Evolutionary conservation across 2,329 filamentous ascomycete genomes (phyloP), one percentile per base, ranked within the genome.

Genomic region (Aspergillus niger): DNA sequence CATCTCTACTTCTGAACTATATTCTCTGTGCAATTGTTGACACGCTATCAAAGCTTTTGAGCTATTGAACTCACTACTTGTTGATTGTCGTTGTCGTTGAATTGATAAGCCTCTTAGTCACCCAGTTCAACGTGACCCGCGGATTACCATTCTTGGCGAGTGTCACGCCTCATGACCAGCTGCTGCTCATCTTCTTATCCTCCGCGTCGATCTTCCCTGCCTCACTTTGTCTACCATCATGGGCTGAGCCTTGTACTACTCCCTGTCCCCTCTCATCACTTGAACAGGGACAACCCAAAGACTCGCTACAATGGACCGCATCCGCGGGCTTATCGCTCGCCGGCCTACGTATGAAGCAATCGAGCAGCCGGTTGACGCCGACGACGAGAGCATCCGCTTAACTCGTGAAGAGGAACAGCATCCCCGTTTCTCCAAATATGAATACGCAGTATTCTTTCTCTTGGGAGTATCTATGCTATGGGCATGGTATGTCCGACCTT

Each of bases 391-490:
- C 66, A 70, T 43, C 26, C 57, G 48, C 15, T 57, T 55, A 59
- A 65, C 50, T 44, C 60, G 56, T 20, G 52, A 60, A 47, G 30
- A 17, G 39, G 59, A 53, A 17, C 55, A 65, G 7, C 61, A 55
- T 36, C 38, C 66, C 39, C 67, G 65, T 1, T 97, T 97, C 79
- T 96, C 92, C 63, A 92, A 90, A 87, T 72, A 91, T 38, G 91
- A 96, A 74, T 99, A 98, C 77, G 80, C 79, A 68, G 89, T 97
- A 72, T 98, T 98, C 76, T 81, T 90, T 58, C 80, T 97, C 54
- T 81, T 98, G 26, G 95, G 95, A 54, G 83, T 97, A 59, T 91
- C 93, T 55, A 98, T 98, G 95, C 83, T 98, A 48, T 98, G 94
- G 94, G 92, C 94, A 58, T 98, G 94, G 94, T 96, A 85, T 68